Base-by-base conservation (phyloP, 352 stramenopile species). In the Globisporangium uncinulatum region DNA sequence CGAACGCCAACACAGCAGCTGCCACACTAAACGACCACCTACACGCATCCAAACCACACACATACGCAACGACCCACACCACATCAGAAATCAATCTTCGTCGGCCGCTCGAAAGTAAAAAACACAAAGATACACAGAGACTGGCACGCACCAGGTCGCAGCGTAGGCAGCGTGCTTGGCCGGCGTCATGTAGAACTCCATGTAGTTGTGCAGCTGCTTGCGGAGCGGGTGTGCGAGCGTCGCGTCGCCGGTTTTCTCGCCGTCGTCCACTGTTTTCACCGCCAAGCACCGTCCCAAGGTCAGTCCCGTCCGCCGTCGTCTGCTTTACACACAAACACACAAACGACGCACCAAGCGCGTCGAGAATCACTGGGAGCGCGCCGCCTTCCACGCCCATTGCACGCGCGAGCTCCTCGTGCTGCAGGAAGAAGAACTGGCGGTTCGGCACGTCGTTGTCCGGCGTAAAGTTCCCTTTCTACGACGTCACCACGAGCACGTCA, bases 151-250 rank as follows among this genome's bases (percentile, higher is more conserved):
- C 85, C 85, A 95, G 6, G 83, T 95, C 24, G 72, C 77, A 4
- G 85, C 85, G 51, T 95, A 95, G 39, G 78, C 83, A 4, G 79
- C 83, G 64, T 95, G 85, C 65, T 93, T 95, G 51, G 83, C 71
- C 21, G 85, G 85, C 6, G 85, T 92, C 85, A 95, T 95, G 81
- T 95, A 93, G 59, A 95, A 95, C 50, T 89, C 80, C 56, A 87
- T 59, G 67, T 92, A 95, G 39, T 80, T 91, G 20, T 74, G 66
- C 32, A 91, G 66, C 43, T 69, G 87, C 65, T 95, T 95, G 61
- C 79, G 81, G 20, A 91, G 48, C 4, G 79, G 83, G 31, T 87
- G 72, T 9, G 74, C 58, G 9, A 90, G 57, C 9, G 79, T 72
- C 10, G 79, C 54, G n/a, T 66, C 50, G 32, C 19, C 32, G 17